Conservation (phyloP, 345 rosid genomes). For the Laguncularia racemosa region DNA sequence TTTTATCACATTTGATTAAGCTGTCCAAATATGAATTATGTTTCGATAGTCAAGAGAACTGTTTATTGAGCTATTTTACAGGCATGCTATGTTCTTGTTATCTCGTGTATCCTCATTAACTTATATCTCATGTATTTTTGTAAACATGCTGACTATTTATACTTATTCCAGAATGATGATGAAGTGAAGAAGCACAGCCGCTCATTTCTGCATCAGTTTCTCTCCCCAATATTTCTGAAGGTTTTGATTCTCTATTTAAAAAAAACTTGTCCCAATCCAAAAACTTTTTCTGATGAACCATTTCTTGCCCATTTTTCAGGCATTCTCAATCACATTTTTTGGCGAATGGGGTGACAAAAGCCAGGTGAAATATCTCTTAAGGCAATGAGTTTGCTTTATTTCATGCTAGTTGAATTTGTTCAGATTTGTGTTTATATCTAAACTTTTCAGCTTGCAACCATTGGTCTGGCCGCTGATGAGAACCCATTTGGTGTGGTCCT, state of each 20-base stretch:
- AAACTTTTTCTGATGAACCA: constrained; percentile 1
- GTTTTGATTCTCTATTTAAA: constrained; percentile 20
- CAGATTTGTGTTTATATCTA: neutral
- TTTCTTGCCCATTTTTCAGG: constrained; percentile 38
- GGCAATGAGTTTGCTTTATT: constrained; percentile 8
- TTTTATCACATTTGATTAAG: no score
- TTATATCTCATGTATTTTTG: neutral
- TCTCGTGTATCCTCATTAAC: no score
- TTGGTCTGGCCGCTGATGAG: constrained; percentile 96
- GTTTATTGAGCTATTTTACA: neutral
- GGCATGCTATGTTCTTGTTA: neutral
- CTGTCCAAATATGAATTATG: no score
- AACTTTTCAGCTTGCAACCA: constrained; percentile 71
- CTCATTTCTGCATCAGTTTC: constrained; percentile 59
- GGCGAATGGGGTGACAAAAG: constrained; percentile 99
- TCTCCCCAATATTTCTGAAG: constrained; percentile 89
- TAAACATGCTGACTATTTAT: neutral
- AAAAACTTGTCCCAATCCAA: neutral
- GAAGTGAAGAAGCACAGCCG: constrained; percentile 61
- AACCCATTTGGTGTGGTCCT: constrained; percentile 83
- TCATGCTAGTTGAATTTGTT: neutral
- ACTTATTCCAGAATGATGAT: constrained; percentile 49
- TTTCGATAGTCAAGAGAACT: no score
- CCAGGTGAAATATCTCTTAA: constrained; percentile 41
- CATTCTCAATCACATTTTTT: constrained; percentile 90